Base-by-base conservation (phyloP, 2,329 filamentous ascomycete species). In the Sclerotinia subarctica region DNA sequence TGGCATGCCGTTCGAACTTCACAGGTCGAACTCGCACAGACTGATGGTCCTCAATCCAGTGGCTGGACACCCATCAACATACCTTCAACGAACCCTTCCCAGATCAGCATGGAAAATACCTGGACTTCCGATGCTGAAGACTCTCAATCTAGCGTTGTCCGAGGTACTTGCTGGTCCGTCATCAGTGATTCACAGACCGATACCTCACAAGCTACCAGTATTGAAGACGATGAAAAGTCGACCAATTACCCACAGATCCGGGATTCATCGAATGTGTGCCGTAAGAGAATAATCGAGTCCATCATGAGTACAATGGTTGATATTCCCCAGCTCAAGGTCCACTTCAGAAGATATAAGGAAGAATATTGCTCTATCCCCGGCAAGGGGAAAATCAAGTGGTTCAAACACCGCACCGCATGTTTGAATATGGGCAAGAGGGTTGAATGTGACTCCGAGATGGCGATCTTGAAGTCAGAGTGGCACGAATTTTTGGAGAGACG, bases 121-220 rank as follows among this genome's bases (percentile, higher is more conserved):
- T 8, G 0, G 13, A 38, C 46, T 13, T 51, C 32, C 19, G 7
- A 26, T 19, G 19, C 47, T 17, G 59, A 52, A 15, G 1, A 63
- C 26, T 51, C 29, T 26, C 59, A 26, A 19, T 26, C n/a, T 63
- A 51, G 46, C 46, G 6, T 35, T 35, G 4, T 15, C 26, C 21
- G 3, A 38, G 11, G 5, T 38, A 52, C 15, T 51, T 32, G 8
- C 38, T 38, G 46, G 46, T 51, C 46, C 6, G 15, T 52, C n/a
- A 26, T 5, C n/a, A 51, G 32, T 51, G 59, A 32, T 24, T 51
- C 15, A 8, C 32, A 63, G 59, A 38, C 46, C 5, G 29, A 63
- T 15, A 63, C 29, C n/a, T 63, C 59, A 17, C 46, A 63, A 8
- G 59, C n/a, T 19, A 63, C 59, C 15, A 51, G 46, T 42, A 32